Percentiles rank a stretch among this genome's conserved stretches.
Evolutionary conservation across 495 filamentous ascomycete species (phyloP).

Genomic region (Aspergillus bertholletiae): DNA sequence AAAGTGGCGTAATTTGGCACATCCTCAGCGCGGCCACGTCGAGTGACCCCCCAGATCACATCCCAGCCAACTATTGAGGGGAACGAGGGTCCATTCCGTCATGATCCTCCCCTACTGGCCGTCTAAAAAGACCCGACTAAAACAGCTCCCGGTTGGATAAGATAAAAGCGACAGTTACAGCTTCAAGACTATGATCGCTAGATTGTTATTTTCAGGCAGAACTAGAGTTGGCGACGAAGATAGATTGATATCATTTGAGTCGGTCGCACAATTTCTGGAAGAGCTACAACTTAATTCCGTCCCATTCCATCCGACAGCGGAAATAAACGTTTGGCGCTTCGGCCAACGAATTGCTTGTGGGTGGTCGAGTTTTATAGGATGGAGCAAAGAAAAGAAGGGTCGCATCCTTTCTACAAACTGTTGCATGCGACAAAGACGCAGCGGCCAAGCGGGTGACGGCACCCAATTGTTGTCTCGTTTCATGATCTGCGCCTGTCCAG

Average conservation of each 20-base stretch:
- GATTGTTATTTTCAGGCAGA: neutral
- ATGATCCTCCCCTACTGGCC: conserved; percentile 7
- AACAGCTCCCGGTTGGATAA: neutral
- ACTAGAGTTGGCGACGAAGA: neutral
- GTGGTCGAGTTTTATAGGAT: neutral
- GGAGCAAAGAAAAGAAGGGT: neutral
- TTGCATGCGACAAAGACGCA: conserved; percentile 5
- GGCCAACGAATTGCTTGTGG: neutral
- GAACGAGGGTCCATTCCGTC: neutral
- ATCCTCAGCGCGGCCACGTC: conserved; percentile 29
- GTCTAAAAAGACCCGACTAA: neutral
- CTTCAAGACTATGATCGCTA: neutral
- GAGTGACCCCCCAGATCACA: conserved; percentile 21
- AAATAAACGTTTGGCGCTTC: neutral
- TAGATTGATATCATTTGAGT: neutral
- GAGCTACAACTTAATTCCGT: neutral
- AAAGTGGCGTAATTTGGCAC: conserved; percentile 18
- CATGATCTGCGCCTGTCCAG: conserved; percentile 28
- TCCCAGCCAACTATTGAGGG: conserved; percentile 16
- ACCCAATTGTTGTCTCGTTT: conserved; percentile 27
- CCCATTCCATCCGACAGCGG: neutral
- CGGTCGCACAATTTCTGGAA: neutral
- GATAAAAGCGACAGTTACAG: neutral
- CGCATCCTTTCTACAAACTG: neutral
- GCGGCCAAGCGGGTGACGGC: conserved; percentile 14